These are phyloP conservation scores for Saturnispora diversa DNA, from an alignment of 805 yeast species.

Conservation along the genomic window DNA sequence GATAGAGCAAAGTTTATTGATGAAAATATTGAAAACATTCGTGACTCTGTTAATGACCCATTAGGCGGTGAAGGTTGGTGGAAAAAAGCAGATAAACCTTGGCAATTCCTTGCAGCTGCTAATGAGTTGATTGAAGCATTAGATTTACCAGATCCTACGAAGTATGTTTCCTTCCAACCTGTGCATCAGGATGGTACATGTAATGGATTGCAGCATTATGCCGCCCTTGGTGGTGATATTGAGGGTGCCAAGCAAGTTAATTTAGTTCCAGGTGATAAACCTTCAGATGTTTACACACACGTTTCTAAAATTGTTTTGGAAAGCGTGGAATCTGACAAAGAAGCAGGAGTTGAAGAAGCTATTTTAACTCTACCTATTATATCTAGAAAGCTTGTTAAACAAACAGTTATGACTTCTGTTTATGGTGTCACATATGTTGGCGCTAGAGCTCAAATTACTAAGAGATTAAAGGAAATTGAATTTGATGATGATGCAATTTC, in stretches of 20 bases:
- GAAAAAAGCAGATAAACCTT: conserved; percentile 70
- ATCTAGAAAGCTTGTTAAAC: conserved; percentile 85
- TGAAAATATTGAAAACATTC: conserved; percentile 45
- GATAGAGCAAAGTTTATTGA: conserved; percentile 58
- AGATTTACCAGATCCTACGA: conserved; percentile 54
- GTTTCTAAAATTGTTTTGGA: conserved; percentile 59
- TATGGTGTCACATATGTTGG: conserved; percentile 95
- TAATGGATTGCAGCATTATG: conserved; percentile 80
- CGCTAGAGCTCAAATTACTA: conserved; percentile 80
- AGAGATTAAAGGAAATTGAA: conserved; percentile 57
- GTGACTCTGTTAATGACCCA: conserved; percentile 59
- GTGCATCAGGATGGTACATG: conserved; percentile 86
- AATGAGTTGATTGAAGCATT: conserved; percentile 57
- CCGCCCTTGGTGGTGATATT: conserved; percentile 77
- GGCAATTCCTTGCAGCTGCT: conserved; percentile 72
- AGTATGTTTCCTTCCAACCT: conserved; percentile 62
- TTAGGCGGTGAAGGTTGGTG: conserved; percentile 52
- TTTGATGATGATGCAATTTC: conserved; percentile 34
- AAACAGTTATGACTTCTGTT: conserved; percentile 96
- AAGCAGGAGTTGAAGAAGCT: conserved; percentile 47
- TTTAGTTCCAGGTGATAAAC: conserved; percentile 59
- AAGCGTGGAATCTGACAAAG: conserved; percentile 47
- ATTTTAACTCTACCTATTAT: conserved; percentile 50
- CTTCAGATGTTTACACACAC: conserved; percentile 68
- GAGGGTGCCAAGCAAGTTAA: conserved; percentile 81